These are phyloP conservation scores for Phytopythium chamaehyphon DNA, from an alignment of 352 stramenopile genomes.

Conservation along the genomic window DNA sequence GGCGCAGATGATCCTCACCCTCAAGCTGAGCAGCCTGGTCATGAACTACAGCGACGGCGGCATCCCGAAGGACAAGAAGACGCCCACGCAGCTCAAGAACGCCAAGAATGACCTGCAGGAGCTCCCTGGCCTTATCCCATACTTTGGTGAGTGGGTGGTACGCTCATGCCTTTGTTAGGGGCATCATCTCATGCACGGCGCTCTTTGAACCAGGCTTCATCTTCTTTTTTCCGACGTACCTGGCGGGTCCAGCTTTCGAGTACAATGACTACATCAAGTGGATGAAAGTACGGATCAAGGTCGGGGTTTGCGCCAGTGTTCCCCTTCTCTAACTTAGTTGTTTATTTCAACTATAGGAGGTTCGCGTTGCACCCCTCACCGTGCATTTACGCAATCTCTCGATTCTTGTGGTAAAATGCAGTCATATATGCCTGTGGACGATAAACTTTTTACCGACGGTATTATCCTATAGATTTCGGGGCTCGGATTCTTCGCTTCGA, in stretches of 20 bases:
- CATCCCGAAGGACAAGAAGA: constrained; percentile 74
- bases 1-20: constrained; percentile 84
- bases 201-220: constrained; percentile 48
- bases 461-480: constrained; percentile 77
- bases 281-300: constrained; percentile 46
- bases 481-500: constrained; percentile 63
- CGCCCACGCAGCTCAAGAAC: constrained; percentile 67
- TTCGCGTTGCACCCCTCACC: constrained; percentile 50
- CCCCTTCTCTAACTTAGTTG: neutral
- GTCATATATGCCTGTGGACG: too few species aligned
- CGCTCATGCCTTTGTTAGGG: too few species aligned
- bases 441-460: too few species aligned
- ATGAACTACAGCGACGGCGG: constrained; percentile 81
- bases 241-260: constrained; percentile 78
- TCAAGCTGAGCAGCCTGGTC: constrained; percentile 76
- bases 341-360: constrained; percentile 23
- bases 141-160: constrained; percentile 44
- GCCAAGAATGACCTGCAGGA: constrained; percentile 71
- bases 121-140: constrained; percentile 58
- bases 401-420: constrained; percentile 69
- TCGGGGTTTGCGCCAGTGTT: neutral
- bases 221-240: constrained; percentile 88
- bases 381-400: constrained; percentile 77
- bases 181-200: too few species aligned
- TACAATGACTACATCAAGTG: constrained; percentile 83